These are phyloP conservation scores for Pouteria campechiana DNA, from an alignment of 179 eudicot genomes.

Conservation along the genomic window DNA sequence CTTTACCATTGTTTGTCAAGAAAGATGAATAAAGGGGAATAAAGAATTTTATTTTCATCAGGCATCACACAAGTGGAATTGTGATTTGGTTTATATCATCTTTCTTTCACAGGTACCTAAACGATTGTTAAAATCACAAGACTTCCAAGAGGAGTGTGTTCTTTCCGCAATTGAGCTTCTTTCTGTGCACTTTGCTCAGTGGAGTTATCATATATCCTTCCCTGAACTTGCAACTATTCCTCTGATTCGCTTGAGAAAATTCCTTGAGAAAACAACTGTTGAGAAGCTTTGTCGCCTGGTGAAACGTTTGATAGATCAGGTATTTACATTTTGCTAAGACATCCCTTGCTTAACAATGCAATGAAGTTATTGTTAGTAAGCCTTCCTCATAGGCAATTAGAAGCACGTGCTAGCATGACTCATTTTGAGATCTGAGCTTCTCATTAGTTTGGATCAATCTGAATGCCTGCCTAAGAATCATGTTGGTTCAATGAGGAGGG, in stretches of 20 bases:
- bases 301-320: slow-evolving; percentile 90
- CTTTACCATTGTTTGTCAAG: too few species aligned
- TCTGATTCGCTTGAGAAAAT: slow-evolving; percentile 54
- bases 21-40: too few species aligned
- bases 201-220: slow-evolving; percentile 88
- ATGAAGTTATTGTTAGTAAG: neutral
- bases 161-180: slow-evolving; percentile 55
- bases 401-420: too few species aligned
- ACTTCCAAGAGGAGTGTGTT: slow-evolving; percentile 70
- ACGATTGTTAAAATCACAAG: slow-evolving; percentile 51
- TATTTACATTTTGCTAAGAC: slow-evolving; percentile 17
- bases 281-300: slow-evolving; percentile 54
- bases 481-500: too few species aligned
- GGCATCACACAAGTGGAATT: too few species aligned
- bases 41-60: too few species aligned
- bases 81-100: too few species aligned
- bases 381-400: neutral
- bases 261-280: slow-evolving; percentile 35
- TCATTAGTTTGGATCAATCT: too few species aligned
- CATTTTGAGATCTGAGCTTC: too few species aligned
- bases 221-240: slow-evolving; percentile 89
- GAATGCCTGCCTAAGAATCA: too few species aligned
- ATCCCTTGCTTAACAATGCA: too few species aligned
- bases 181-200: slow-evolving; percentile 59
- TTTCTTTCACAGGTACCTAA: slow-evolving; percentile 62